Evolutionary conservation across 441 rosid species (phyloP).

Genomic region (Populus hybrid): DNA sequence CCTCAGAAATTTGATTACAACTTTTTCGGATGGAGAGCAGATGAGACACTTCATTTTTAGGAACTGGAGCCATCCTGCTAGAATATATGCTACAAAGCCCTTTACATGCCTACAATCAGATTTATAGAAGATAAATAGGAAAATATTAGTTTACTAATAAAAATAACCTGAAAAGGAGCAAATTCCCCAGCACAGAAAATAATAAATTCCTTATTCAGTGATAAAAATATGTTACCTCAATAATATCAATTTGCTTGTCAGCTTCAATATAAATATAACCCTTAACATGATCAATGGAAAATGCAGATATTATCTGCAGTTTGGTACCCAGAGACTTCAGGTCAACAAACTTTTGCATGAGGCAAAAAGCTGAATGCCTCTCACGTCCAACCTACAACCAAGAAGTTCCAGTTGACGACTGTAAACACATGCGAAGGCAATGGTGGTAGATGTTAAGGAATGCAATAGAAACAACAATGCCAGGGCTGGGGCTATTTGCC

Average conservation of each 20-base stretch:
- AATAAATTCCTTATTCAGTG: not conserved
- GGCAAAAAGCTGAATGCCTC: slow-evolving; percentile 74
- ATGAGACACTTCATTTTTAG: slow-evolving; percentile 59
- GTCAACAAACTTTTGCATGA: slow-evolving; percentile 90
- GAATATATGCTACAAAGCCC: slow-evolving; percentile 62
- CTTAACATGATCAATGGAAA: slow-evolving; percentile 69
- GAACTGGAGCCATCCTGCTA: slow-evolving; percentile 51
- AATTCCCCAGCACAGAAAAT: not conserved
- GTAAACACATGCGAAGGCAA: not conserved
- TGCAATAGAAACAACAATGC: not conserved
- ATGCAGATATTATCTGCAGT: slow-evolving; percentile 66
- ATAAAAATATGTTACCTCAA: slow-evolving; percentile 49
- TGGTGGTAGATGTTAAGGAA: not conserved
- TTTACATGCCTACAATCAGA: slow-evolving; percentile 62
- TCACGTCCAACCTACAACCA: slow-evolving; percentile 71
- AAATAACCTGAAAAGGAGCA: not conserved
- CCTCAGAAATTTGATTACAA: slow-evolving; percentile 45
- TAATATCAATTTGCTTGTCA: slow-evolving; percentile 59
- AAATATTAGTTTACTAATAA: not conserved
- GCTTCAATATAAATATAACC: slow-evolving; percentile 85
- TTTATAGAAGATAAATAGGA: not conserved
- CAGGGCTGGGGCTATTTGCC: not conserved
- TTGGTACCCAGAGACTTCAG: slow-evolving; percentile 57
- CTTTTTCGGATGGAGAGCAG: slow-evolving; percentile 57
- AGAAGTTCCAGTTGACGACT: slow-evolving; percentile 19